Conservation (phyloP, 352 stramenopile species). For the Phytophthora pluvialis region DNA sequence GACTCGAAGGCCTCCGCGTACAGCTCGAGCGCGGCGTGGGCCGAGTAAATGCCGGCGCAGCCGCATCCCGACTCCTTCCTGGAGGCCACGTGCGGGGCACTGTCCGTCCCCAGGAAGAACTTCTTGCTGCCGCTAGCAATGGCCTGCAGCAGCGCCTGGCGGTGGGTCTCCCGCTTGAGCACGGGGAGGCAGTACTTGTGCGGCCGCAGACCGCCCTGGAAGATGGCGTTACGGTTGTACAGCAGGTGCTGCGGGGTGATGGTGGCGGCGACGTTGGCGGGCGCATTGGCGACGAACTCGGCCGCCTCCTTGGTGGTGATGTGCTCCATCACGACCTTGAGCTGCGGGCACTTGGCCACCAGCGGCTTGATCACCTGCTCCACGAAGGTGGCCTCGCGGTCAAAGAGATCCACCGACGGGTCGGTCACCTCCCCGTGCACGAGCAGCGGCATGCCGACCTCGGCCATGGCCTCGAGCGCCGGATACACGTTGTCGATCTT, state of each 20-base stretch:
- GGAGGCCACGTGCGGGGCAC: constrained; percentile 93
- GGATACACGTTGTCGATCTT: constrained; percentile 95
- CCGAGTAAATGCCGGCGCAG: constrained; percentile 98
- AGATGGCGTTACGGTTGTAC: constrained; percentile 98
- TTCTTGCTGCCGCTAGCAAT: constrained; percentile 93
- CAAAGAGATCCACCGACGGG: constrained; percentile 96
- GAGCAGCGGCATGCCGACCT: constrained; percentile 93
- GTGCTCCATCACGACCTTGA: constrained; percentile 99
- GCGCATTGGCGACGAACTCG: constrained; percentile 91
- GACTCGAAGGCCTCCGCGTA: constrained; percentile 98
- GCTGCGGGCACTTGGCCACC: constrained; percentile 90
- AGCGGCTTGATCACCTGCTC: constrained; percentile 95
- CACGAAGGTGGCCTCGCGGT: constrained; percentile 97
- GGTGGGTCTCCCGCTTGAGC: constrained; percentile 96
- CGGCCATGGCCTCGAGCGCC: constrained; percentile 79
- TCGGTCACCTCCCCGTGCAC: constrained; percentile 98
- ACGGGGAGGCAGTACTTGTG: constrained; percentile 99
- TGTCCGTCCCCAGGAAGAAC: constrained; percentile 99
- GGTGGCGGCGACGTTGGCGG: constrained; percentile 94
- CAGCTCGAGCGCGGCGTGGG: constrained; percentile 95
- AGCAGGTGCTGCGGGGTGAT: constrained; percentile 99
- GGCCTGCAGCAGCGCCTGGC: constrained; percentile 90
- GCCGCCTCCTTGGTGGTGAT: constrained; percentile 98
- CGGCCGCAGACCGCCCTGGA: constrained; percentile 95
- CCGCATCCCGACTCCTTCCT: constrained; percentile 93